Evolutionary conservation across 768 basidiomycete genomes (phyloP).

Genomic region (Hygrocybe coccinea): DNA sequence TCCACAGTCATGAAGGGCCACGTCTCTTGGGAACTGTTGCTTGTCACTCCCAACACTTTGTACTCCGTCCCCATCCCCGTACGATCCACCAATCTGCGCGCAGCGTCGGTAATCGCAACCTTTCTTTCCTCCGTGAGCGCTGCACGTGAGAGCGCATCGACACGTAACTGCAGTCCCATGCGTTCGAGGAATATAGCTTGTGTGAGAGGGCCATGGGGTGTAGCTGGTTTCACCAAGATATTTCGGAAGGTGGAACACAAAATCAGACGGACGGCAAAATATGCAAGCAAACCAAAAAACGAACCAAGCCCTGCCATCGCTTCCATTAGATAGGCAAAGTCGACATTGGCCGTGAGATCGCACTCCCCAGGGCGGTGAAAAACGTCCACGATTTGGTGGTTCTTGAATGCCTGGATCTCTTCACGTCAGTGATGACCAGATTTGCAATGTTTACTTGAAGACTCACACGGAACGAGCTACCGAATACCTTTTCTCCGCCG

Average conservation of each 20-base stretch:
- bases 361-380: no score
- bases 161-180: constrained; percentile 69
- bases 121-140: constrained; percentile 48
- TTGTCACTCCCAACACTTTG: constrained; percentile 63
- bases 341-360: constrained; percentile 85
- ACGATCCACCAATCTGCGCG: constrained; percentile 68
- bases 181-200: constrained; percentile 75
- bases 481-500: constrained; percentile 65
- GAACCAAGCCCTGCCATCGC: constrained; percentile 62
- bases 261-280: neutral
- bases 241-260: constrained; percentile 31
- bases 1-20: constrained; percentile 34
- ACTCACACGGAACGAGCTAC: constrained; percentile 76
- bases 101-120: constrained; percentile 53
- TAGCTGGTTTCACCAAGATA: constrained; percentile 22
- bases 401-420: constrained; percentile 65
- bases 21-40: constrained; percentile 8
- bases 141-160: constrained; percentile 53
- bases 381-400: no score
- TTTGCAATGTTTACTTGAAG: neutral
- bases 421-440: neutral
- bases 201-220: constrained; percentile 60
- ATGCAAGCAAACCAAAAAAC: constrained; percentile 15
- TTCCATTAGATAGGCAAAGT: constrained; percentile 85
- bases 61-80: constrained; percentile 88